Percentiles rank a stretch among this genome's conserved stretches.
phyloP scores from a whole-genome alignment of 441 rosid genomes.

The Gossypium trilobum region DNA sequence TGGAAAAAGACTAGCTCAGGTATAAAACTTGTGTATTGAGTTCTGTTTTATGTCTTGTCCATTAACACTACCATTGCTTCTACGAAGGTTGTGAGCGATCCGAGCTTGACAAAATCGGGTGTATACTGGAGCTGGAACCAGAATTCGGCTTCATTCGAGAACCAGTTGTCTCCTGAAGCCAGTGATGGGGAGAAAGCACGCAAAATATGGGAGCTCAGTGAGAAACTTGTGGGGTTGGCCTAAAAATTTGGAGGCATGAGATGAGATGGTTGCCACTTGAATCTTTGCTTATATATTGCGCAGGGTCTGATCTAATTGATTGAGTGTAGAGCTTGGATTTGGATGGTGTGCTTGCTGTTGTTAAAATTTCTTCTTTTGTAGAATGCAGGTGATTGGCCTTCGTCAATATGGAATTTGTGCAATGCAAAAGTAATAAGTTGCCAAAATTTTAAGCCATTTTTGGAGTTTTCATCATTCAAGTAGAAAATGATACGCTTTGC shows the following conservation, averaged over 20 bases:
- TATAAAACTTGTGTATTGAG: constrained; percentile 17
- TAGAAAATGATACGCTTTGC: too few species aligned
- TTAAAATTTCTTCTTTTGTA: constrained; percentile 18
- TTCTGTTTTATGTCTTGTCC: background rate
- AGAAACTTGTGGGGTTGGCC: constrained; percentile 76
- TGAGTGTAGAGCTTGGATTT: constrained; percentile 13
- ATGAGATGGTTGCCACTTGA: background rate
- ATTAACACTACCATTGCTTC: constrained; percentile 5
- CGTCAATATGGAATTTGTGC: background rate
- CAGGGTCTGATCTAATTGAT: constrained; percentile 1
- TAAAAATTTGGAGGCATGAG: constrained; percentile 19
- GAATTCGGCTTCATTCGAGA: constrained; percentile 76
- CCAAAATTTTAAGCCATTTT: background rate
- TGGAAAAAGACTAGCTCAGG: constrained; percentile 92
- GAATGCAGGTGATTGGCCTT: constrained; percentile 18
- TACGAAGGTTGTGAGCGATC: constrained; percentile 66
- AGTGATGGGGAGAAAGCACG: constrained; percentile 68
- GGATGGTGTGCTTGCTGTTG: constrained; percentile 19
- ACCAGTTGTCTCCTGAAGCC: constrained; percentile 72
- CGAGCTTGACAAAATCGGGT: constrained; percentile 69
- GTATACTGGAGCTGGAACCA: constrained; percentile 96
- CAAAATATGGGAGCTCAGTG: constrained; percentile 78
- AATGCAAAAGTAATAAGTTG: background rate
- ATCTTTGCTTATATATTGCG: constrained; percentile 13
- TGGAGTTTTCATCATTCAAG: too few species aligned